Base-by-base conservation (phyloP, 257 asterid species). In the Gentiana straminea region DNA sequence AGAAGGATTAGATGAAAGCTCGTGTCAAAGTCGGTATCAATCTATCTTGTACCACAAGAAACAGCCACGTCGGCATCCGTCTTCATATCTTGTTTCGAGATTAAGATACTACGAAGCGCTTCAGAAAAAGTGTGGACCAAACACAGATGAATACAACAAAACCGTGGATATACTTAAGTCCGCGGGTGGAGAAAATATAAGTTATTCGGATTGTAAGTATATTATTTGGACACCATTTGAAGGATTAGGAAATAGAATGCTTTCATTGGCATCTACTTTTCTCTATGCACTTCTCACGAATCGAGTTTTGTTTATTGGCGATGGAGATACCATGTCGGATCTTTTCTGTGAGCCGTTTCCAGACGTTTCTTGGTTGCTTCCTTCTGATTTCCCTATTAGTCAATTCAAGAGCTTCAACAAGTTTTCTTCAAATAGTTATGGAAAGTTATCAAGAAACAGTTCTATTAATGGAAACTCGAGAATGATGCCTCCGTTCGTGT, bases 311-410 rank as follows among this genome's bases (percentile, higher is more conserved):
- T 91, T 90, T 10, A 83, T 86, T 8, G 96, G 84, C 46, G 72
- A 74, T 34, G 78, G 80, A 64, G 53, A 24, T 33, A 78, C 80
- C 70, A 73, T 90, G 33, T 75, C 83, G 1, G 86, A 84, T 35
- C 92, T 86, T 44, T 86, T 90, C 65, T 86, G 98, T 3, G 95
- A 86, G 55, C 98, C 98, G 3, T 90, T 90, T 67, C 95, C 92
- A 0, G 86, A 73, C 13, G 68, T 37, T 15, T 84, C 98, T 5
- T 90, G 98, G 96, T 51, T 84, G 1, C 84, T 87, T 47, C 96
- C 95, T 33, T 35, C 65, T 49, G 85, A 82, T 54, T 84, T 86
- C 65, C 92, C 96, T 41, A 41, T 41, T 41, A 41, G 10, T 41
- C 7, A 5, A 10, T 10, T 41, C 24, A 24, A 24, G 24, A 24